Percentiles rank a stretch among this genome's conserved stretches.
These are phyloP conservation scores for Trichocladium antarcticum DNA, from an alignment of 495 filamentous ascomycete species.

Conservation along the genomic window DNA sequence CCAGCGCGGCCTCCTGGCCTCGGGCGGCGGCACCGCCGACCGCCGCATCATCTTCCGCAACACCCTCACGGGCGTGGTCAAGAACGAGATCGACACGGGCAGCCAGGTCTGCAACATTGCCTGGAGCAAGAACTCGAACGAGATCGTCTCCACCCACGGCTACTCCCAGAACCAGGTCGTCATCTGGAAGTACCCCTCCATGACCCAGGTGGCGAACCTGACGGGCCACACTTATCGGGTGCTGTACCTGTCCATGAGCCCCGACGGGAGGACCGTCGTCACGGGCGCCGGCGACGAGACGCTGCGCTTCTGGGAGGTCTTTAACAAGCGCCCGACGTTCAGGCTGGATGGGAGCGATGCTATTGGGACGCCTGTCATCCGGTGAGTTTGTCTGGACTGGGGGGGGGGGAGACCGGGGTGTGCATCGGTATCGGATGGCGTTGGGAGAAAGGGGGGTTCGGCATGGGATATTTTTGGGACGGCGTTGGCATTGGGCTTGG, in stretches of 20 bases:
- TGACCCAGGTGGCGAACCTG: conserved; percentile 89
- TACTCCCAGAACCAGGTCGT: conserved; percentile 97
- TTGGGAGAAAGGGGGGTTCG: conserved; percentile 22
- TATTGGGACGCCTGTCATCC: conserved; percentile 5
- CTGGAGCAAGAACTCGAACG: conserved; percentile 91
- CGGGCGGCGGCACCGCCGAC: conserved; percentile 91
- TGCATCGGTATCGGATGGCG: too few species aligned
- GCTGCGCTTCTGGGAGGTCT: conserved; percentile 91
- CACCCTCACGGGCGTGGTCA: conserved; percentile 62
- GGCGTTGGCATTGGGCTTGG: conserved; percentile 11
- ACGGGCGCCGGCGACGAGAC: conserved; percentile 97
- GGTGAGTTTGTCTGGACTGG: conserved; percentile 26
- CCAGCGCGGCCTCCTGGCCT: conserved; percentile 85
- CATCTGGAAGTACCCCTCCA: conserved; percentile 96
- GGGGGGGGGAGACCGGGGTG: conserved; percentile 36
- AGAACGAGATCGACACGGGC: conserved; percentile 86
- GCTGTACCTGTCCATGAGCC: conserved; percentile 92
- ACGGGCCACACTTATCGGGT: conserved; percentile 96
- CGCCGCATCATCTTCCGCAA: conserved; percentile 97
- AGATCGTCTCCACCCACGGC: conserved; percentile 95
- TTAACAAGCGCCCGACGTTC: conserved; percentile 27
- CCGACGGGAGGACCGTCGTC: conserved; percentile 84
- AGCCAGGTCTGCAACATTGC: conserved; percentile 95
- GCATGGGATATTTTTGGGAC: conserved; percentile 60
- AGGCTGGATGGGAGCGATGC: conserved; percentile 1